Base-by-base conservation (phyloP, 805 yeast genomes). In the Jamesozyma rosinii region DNA sequence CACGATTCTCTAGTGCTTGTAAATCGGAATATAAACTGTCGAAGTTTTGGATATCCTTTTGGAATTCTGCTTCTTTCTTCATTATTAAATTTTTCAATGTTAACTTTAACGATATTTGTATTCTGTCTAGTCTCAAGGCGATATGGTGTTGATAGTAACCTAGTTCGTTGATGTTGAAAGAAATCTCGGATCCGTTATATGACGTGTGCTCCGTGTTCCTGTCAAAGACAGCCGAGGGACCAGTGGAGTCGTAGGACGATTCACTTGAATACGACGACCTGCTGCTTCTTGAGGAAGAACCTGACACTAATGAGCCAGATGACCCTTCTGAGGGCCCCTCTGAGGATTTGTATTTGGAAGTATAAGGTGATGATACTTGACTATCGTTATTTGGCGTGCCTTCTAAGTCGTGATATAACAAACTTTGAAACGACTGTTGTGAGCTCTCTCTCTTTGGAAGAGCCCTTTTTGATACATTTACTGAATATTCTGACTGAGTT, bases 31-130 rank as follows among this genome's bases (percentile, higher is more conserved):
- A 43, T 2, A 59, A 41, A 2, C 55, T 47, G 17, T 53, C 55
- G 8, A 58, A 51, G 21, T 57, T 54, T n/a, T 57, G 48, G 5
- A 61, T 53, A 26, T 35, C 53, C 43, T 54, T 63, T 49, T 48
- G 57, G 48, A 50, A 56, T 20, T 47, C 56, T 39, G 27, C 51
- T 48, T 57, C 69, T 44, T 55, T 54, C 35, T 52, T 53, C 38
- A 54, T 36, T 42, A 63, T 39, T 15, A 48, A 44, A 21, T 55
- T 54, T 17, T 44, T 48, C 14, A 59, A 42, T 29, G 46, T 49
- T 14, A 44, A 46, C 42, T 54, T 56, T 38, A 63, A 42, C 4
- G 46, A 31, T 4, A 38, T 40, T 30, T 64, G 66, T 30, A 55
- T 50, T 34, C 51, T 56, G 5, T 49, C 44, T 34, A 59, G 40